Conservation (phyloP, 306 rosid genomes). For the Cucurbita moschata region DNA sequence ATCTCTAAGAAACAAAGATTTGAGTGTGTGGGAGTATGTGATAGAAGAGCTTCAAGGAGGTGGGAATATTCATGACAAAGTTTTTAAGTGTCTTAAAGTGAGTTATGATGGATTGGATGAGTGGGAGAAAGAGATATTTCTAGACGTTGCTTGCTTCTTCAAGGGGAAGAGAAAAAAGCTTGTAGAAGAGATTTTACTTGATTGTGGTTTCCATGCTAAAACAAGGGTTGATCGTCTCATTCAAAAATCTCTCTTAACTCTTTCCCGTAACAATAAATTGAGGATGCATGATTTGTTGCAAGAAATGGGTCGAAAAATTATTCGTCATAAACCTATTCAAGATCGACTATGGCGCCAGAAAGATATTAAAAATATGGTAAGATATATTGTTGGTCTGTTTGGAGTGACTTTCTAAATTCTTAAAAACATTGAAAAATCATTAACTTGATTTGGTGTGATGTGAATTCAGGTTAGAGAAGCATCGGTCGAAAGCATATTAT, state of each 20-base stretch:
- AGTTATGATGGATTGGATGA: conserved; percentile 14
- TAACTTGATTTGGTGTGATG: neutral
- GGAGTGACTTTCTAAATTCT: neutral
- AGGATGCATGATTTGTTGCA: conserved; percentile 24
- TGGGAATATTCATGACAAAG: neutral
- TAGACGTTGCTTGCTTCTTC: conserved; percentile 26
- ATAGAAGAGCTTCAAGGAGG: neutral
- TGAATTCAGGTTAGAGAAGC: conserved; percentile 4
- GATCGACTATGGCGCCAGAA: conserved; percentile 16
- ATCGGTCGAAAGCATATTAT: neutral
- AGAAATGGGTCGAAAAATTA: conserved; percentile 18
- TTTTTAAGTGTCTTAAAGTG: conserved; percentile 5
- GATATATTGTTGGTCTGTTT: neutral
- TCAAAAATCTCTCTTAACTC: conserved; percentile 23
- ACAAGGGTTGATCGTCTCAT: conserved; percentile 19
- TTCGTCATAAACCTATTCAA: neutral
- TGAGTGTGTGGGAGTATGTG: conserved; percentile 5
- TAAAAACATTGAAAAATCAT: too few relatives aligned
- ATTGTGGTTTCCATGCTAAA: conserved; percentile 9
- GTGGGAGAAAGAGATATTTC: conserved; percentile 11
- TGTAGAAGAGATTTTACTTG: conserved; percentile 12
- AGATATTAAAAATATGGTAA: conserved; percentile 16
- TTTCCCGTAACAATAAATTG: neutral
- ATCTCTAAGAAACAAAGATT: neutral
- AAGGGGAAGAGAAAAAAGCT: conserved; percentile 13